Evolutionary conservation across 352 stramenopile species (phyloP), one percentile per base, ranked within the genome.

Genomic region (Globisporangium cylindrosporum): DNA sequence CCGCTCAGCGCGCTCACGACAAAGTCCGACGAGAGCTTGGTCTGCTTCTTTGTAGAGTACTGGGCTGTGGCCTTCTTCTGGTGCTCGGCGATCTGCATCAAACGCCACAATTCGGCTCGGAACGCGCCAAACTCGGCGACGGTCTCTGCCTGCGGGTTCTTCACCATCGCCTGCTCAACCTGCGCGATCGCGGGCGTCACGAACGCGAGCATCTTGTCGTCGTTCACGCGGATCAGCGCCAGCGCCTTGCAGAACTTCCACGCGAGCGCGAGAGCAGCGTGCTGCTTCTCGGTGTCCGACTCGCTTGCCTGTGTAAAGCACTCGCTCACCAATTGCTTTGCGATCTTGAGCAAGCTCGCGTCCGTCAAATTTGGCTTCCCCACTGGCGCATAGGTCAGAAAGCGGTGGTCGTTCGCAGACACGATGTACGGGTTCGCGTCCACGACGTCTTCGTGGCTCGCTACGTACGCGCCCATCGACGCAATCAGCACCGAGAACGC

Each of bases 171-270:
- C 15, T 76, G 66, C 27, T 90, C 76, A 20, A 77, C 66, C 20
- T 75, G 76, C 3, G 55, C 25, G 20, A 94, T 68, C n/a, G 82
- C 29, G 3, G 80, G 73, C 15, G 67, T 72, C 1, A 76, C 75
- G 57, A 93, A 92, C 27, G 38, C 57, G 0, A 79, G 70, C 29
- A 90, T 29, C 29, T 87, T 74, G 10, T 62, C 62, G 38, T 76
- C 66, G 29, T 86, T 53, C 15, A 89, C 46, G 14, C 77, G 73
- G 20, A 93, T 49, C 12, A 89, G 49, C 22, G 85, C 77, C 22
- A 92, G 71, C 3, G 81, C 79, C 29, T 86, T 84, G 58, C 76
- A 87, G 36, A 88, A 81, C 66, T 91, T 90, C 86, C 86, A 94
- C n/a, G 73, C 77, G 32, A 84, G n/a, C n/a, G 80, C 76, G 9